Conservation (phyloP, 2,329 filamentous ascomycete species). For the Arthrocladium fulminans region DNA sequence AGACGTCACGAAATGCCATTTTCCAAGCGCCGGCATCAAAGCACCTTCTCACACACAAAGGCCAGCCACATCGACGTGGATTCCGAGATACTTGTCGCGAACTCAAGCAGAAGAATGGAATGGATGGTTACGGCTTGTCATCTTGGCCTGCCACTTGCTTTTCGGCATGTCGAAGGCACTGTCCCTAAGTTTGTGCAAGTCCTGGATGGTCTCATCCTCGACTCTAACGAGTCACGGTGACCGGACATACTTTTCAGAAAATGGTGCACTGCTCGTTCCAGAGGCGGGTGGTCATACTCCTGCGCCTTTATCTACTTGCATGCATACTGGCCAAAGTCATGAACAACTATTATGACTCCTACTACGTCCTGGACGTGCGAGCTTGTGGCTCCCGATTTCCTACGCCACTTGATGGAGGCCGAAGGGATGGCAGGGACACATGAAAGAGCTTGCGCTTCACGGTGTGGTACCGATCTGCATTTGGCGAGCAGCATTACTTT, state of each 20-base stretch:
- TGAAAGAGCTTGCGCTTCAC: constrained; percentile 40
- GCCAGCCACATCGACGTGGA: background rate
- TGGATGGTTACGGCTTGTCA: constrained; percentile 53
- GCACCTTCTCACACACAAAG: no score
- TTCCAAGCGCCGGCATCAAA: no score
- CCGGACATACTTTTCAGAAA: constrained; percentile 48
- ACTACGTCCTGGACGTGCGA: constrained; percentile 53
- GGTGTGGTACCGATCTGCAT: constrained; percentile 38
- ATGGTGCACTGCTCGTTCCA: constrained; percentile 49
- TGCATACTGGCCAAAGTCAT: constrained; percentile 48
- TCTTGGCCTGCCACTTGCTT: constrained; percentile 53
- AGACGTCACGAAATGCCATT: no score
- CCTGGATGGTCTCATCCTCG: constrained; percentile 49
- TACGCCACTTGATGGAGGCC: constrained; percentile 43
- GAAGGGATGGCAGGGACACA: constrained; percentile 35
- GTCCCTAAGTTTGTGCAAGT: constrained; percentile 49
- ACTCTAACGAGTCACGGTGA: constrained; percentile 57
- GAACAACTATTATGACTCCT: constrained; percentile 47
- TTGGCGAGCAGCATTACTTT: constrained; percentile 22
- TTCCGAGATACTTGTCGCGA: constrained; percentile 39
- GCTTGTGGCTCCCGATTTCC: constrained; percentile 55
- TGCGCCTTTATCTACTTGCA: constrained; percentile 51
- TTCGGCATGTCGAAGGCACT: constrained; percentile 44
- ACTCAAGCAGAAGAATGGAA: constrained; percentile 58
- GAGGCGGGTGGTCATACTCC: constrained; percentile 44